Evolutionary conservation across 495 filamentous ascomycete genomes (phyloP).

Genomic region (Penicillium roqueforti): DNA sequence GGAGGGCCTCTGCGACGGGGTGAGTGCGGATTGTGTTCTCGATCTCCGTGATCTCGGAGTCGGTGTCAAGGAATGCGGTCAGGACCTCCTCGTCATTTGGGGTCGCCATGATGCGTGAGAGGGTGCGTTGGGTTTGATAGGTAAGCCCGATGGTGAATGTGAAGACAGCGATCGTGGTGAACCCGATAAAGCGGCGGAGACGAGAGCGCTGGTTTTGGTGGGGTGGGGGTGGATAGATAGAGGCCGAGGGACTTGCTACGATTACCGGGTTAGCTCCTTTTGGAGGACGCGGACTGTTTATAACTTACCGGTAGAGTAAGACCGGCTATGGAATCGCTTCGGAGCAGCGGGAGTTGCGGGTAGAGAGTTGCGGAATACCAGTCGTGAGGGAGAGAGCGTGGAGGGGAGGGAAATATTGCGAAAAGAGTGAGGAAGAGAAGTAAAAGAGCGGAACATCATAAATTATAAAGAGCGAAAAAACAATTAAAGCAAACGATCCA

Average conservation of each 20-base stretch:
- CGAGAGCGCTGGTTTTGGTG: constrained; percentile 27
- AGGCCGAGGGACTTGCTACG: constrained; percentile 10
- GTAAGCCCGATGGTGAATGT: constrained; percentile 32
- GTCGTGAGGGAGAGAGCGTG: neutral
- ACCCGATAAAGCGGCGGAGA: constrained; percentile 36
- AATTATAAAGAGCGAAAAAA: neutral
- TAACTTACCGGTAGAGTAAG: neutral
- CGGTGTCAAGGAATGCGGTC: constrained; percentile 58
- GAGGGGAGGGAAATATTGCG: neutral
- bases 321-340: neutral
- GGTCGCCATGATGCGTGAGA: constrained; percentile 42
- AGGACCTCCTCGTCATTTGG: constrained; percentile 67
- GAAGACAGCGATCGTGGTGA: constrained; percentile 37
- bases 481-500: neutral
- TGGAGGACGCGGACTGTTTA: neutral
- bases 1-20: constrained; percentile 63
- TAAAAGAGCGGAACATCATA: neutral
- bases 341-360: constrained; percentile 2
- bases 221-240: constrained; percentile 9
- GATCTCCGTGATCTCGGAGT: constrained; percentile 56
- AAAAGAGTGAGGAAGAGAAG: neutral
- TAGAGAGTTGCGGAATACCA: too few species aligned
- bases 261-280: neutral
- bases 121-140: constrained; percentile 24
- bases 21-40: constrained; percentile 72